phyloP scores from a whole-genome alignment of 768 basidiomycete species.

The Mycena rosella region DNA sequence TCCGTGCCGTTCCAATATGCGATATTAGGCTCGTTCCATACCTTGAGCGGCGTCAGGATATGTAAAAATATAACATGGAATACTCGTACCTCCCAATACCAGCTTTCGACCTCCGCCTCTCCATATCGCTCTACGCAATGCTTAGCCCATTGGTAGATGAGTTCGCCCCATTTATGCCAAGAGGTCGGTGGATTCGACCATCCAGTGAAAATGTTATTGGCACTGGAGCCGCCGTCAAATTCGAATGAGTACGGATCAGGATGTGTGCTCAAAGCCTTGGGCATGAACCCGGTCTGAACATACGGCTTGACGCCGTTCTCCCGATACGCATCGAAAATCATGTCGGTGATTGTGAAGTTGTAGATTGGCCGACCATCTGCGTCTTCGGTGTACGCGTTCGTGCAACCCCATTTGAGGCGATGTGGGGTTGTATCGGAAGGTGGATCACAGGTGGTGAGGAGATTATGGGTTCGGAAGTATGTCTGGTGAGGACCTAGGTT shows the following conservation, averaged over 20 bases:
- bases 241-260: conserved; percentile 35
- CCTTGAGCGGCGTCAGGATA: conserved; percentile 26
- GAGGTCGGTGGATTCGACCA: conserved; percentile 36
- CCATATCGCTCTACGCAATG: conserved; percentile 36
- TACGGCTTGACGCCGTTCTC: conserved; percentile 36
- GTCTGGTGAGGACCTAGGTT: conserved; percentile 34
- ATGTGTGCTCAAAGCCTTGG: conserved; percentile 31
- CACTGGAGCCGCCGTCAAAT: conserved; percentile 24
- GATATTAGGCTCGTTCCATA: conserved; percentile 37
- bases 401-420: conserved; percentile 37
- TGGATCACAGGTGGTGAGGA: conserved; percentile 36
- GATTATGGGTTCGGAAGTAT: conserved; percentile 36
- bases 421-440: conserved; percentile 29
- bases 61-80: conserved; percentile 2
- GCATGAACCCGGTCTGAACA: conserved; percentile 36
- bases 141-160: conserved; percentile 33
- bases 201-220: conserved; percentile 33
- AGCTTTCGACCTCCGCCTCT: conserved; percentile 31
- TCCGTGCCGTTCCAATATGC: conserved; percentile 36
- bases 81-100: conserved; percentile 35
- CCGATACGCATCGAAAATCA: conserved; percentile 35
- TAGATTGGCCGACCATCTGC: conserved; percentile 32
- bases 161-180: conserved; percentile 33
- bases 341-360: conserved; percentile 34
- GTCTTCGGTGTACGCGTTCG: conserved; percentile 35